phyloP scores from a whole-genome alignment of 345 rosid species.

The Limnanthes douglasii region DNA sequence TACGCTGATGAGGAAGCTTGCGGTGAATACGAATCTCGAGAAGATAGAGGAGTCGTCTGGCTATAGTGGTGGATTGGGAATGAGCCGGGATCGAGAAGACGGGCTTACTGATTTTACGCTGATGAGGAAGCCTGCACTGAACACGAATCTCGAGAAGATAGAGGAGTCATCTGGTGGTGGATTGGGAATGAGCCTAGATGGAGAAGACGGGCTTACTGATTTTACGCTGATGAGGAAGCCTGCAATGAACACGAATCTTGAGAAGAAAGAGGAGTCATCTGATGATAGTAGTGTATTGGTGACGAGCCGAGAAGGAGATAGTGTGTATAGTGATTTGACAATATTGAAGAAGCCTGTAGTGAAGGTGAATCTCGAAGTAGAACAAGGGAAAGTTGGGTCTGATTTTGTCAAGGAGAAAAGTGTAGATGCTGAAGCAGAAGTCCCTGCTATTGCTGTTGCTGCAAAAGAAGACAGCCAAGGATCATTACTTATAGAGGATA shows the following conservation, averaged over 20 bases:
- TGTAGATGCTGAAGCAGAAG: slow-evolving; percentile 9
- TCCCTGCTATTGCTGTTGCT: slow-evolving; percentile 4
- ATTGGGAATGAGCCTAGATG: slow-evolving; percentile 6
- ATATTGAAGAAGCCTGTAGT: slow-evolving; percentile 36
- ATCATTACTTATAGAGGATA: slow-evolving; percentile 5
- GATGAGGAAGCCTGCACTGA: slow-evolving; percentile 28
- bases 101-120: slow-evolving; percentile 36
- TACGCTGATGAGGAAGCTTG: too few relatives aligned
- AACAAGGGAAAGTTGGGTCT: slow-evolving; percentile 11
- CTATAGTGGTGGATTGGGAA: slow-evolving; percentile 4
- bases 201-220: slow-evolving; percentile 12
- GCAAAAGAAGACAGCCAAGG: slow-evolving; percentile 5
- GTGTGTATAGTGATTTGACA: slow-evolving; percentile 24
- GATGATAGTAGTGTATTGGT: slow-evolving; percentile 6
- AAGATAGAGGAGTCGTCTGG: too few relatives aligned
- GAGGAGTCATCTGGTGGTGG: slow-evolving; percentile 9
- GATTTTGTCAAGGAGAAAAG: slow-evolving; percentile 4
- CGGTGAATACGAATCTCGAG: too few relatives aligned
- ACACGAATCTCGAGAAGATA: slow-evolving; percentile 6
- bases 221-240: slow-evolving; percentile 25
- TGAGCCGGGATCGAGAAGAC: slow-evolving; percentile 9
- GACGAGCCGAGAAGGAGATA: slow-evolving; percentile 13
- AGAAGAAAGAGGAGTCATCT: slow-evolving; percentile 4
- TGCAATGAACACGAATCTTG: slow-evolving; percentile 5
- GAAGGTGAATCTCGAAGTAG: slow-evolving; percentile 8